Base-by-base conservation (phyloP, 2,329 filamentous ascomycete species). In the Acrocalymma vagum region DNA sequence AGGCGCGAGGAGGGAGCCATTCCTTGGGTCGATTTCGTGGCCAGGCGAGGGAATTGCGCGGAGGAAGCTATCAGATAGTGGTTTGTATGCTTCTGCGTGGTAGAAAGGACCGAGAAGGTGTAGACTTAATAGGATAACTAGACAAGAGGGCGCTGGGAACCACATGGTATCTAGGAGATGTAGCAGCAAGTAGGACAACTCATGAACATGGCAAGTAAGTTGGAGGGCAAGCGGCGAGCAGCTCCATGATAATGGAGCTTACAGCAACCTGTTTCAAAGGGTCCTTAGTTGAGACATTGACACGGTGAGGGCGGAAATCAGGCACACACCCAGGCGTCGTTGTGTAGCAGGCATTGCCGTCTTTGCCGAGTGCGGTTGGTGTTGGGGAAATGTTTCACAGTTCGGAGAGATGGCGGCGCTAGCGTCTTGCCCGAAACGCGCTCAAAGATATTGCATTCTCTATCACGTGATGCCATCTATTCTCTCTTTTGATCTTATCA, bases 1-100 rank as follows among this genome's bases (percentile, higher is more conserved):
- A 1, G 93, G 94, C 3, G 93, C 81, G 21, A 99, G 82, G 13
- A 99, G 79, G 4, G 81, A 75, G 54, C 91, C 90, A 22, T 77
- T 80, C 45, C 86, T 72, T 55, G 94, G 89, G 71, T 96, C 83
- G 67, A 96, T 93, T 70, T 90, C 87, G 45, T 65, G 50, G 45
- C 83, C 85, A 2, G 85, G 85, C n/a, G 80, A 81, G 9, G 90
- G 88, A 11, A 99, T 80, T 36, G 75, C 77, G 50, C 78, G 80
- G 28, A 97, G 78, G 22, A 87, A 86, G 41, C 82, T 80, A 72
- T 96, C 88, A 23, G 90, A 89, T 42, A 97, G 77, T 16, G 76
- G 62, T 28, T 77, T 75, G 69, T 86, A 86, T 39, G 79, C 79
- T 25, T 58, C 41, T 26, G 58, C 58, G 23, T 59, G 34, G 60